Conservation (phyloP, 768 basidiomycete species). For the Porpolomopsis calyptriformis region DNA sequence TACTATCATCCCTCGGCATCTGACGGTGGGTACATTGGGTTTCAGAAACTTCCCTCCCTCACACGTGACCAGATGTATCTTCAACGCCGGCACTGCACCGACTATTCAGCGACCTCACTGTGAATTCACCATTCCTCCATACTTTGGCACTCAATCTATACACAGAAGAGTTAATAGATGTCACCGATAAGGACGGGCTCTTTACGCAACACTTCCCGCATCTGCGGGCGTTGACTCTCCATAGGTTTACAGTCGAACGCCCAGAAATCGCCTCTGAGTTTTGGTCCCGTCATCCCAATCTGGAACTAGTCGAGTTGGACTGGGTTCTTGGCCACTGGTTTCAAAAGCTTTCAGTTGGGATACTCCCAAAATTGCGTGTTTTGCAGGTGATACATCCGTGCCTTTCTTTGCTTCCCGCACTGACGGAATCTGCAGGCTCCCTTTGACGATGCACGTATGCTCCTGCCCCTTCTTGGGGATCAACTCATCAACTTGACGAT, state of each 20-base stretch:
- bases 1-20: too few species aligned
- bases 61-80: neutral
- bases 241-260: neutral
- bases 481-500: constrained; percentile 11
- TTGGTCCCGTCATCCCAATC: neutral
- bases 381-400: neutral
- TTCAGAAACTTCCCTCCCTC: neutral
- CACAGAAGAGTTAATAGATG: neutral
- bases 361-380: neutral
- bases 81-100: neutral
- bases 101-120: neutral
- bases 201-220: constrained; percentile 3
- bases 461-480: constrained; percentile 9
- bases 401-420: neutral
- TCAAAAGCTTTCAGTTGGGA: neutral
- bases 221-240: constrained; percentile 1
- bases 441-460: neutral
- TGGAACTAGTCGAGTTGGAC: neutral
- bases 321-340: neutral
- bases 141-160: neutral
- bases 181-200: neutral
- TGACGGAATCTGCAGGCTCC: neutral
- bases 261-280: neutral
- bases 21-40: neutral
- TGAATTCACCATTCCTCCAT: neutral